Percentiles rank a stretch among this genome's conserved stretches.
Evolutionary conservation across 805 yeast genomes (phyloP).

Genomic region (Kuraishia hungarica): DNA sequence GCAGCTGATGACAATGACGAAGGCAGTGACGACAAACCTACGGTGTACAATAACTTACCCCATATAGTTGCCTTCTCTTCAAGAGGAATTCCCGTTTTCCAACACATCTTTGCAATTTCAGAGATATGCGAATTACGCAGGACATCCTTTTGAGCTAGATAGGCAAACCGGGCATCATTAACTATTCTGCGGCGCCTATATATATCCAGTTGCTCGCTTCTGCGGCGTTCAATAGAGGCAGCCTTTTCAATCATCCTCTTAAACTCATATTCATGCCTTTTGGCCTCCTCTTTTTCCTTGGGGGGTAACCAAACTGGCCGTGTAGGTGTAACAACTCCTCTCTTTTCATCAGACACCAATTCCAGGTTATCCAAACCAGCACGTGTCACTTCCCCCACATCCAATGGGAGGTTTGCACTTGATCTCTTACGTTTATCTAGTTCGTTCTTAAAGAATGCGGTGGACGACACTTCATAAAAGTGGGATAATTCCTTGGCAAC

Average conservation of each 20-base stretch:
- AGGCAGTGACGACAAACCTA: neutral
- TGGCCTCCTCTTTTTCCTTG: slow-evolving; percentile 41
- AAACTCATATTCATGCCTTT: slow-evolving; percentile 49
- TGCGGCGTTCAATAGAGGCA: slow-evolving; percentile 20
- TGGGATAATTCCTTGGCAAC: slow-evolving; percentile 30
- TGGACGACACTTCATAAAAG: slow-evolving; percentile 30
- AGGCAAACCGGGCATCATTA: slow-evolving; percentile 23
- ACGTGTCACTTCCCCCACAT: slow-evolving; percentile 22
- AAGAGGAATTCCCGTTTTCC: slow-evolving; percentile 19
- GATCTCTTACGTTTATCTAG: slow-evolving; percentile 26
- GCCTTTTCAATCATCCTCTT: slow-evolving; percentile 25
- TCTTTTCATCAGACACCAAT: slow-evolving; percentile 53
- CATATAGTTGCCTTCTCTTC: neutral
- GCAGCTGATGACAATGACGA: too few species aligned
- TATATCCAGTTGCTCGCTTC: slow-evolving; percentile 23
- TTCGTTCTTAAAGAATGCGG: slow-evolving; percentile 25
- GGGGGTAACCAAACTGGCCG: slow-evolving; percentile 73
- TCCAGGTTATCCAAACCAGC: slow-evolving; percentile 48
- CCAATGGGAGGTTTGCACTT: slow-evolving; percentile 27
- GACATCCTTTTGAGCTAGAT: slow-evolving; percentile 17
- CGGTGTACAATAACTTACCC: neutral
- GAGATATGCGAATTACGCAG: slow-evolving; percentile 16
- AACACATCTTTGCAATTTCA: slow-evolving; percentile 23
- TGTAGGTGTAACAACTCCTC: slow-evolving; percentile 44
- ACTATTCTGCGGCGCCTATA: slow-evolving; percentile 14